phyloP scores from a whole-genome alignment of 192 early-diverging fungal species.

The Backusella macrospora region DNA sequence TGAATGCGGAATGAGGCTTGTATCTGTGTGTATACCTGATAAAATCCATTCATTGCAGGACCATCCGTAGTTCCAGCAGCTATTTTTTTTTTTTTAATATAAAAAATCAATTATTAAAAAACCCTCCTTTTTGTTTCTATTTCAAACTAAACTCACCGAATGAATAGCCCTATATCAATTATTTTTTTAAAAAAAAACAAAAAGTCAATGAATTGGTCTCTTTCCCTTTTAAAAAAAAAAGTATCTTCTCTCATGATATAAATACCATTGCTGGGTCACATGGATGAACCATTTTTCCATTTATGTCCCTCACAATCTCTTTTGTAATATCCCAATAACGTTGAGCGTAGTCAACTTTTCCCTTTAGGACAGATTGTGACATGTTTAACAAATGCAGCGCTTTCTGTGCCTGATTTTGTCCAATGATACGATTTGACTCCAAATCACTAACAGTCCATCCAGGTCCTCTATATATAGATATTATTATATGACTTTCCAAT shows the following conservation, averaged over 20 bases:
- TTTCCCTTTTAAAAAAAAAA: background rate
- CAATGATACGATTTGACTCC: slow-evolving; percentile 43
- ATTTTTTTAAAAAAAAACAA: slow-evolving; percentile 38
- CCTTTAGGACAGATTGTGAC: background rate
- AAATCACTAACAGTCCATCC: slow-evolving; percentile 28
- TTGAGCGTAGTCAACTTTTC: slow-evolving; percentile 29
- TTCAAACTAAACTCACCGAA: slow-evolving; percentile 26
- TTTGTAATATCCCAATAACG: slow-evolving; percentile 34
- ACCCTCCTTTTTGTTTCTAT: background rate
- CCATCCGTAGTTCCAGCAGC: slow-evolving; percentile 63
- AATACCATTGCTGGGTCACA: slow-evolving; percentile 41
- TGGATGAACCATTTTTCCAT: slow-evolving; percentile 18
- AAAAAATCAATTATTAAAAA: background rate
- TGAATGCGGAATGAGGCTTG: too few relatives aligned
- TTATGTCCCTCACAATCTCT: background rate
- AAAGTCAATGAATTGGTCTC: background rate
- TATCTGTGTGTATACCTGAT: slow-evolving; percentile 19
- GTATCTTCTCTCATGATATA: background rate
- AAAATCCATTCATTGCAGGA: slow-evolving; percentile 38
- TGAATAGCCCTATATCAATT: slow-evolving; percentile 47
- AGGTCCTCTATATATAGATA: slow-evolving; percentile 26
- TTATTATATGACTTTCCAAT: background rate
- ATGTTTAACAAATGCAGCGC: slow-evolving; percentile 24
- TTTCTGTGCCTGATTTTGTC: slow-evolving; percentile 34
- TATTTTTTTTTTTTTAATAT: background rate